Percentiles rank a stretch among this genome's conserved stretches.
Evolutionary conservation across 164 flowering plant species (phyloP).

Genomic region (Sextonia rubra): DNA sequence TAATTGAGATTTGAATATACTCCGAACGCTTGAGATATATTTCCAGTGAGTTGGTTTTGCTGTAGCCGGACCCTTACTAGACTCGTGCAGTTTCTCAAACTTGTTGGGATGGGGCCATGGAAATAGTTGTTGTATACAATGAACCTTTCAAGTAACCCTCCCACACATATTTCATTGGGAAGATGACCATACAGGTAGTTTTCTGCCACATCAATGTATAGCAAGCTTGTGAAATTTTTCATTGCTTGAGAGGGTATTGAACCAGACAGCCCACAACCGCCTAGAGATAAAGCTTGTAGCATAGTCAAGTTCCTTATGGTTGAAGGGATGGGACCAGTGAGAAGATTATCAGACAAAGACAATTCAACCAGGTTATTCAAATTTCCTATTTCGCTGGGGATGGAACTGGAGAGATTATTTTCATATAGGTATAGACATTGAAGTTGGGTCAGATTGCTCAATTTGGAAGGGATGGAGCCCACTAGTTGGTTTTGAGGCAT

Average conservation of each 20-base stretch:
- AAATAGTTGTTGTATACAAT: conserved; percentile 12
- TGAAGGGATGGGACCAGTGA: conserved; percentile 33
- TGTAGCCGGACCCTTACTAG: conserved; percentile 18
- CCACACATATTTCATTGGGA: conserved; percentile 15
- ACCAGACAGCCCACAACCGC: neutral
- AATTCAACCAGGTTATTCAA: neutral
- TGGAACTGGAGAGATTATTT: neutral
- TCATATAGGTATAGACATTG: too few species aligned
- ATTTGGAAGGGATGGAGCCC: conserved; percentile 14
- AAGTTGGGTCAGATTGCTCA: conserved; percentile 13
- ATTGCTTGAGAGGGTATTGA: neutral
- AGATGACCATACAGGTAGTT: conserved; percentile 21
- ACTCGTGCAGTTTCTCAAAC: conserved; percentile 17
- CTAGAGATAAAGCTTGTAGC: conserved; percentile 17
- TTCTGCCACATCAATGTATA: conserved; percentile 2
- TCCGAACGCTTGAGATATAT: conserved; percentile 16
- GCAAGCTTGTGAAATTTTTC: neutral
- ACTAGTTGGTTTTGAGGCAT: conserved; percentile 56
- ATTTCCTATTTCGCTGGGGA: too few species aligned
- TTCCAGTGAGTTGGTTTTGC: conserved; percentile 14
- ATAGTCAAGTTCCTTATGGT: conserved; percentile 28
- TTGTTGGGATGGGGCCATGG: conserved; percentile 19
- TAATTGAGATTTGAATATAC: conserved; percentile 10
- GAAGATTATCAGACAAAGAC: conserved; percentile 16
- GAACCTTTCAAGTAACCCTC: conserved; percentile 12